Conservation (phyloP, 805 yeast species). For the Kluyveromyces wickerhamii region DNA sequence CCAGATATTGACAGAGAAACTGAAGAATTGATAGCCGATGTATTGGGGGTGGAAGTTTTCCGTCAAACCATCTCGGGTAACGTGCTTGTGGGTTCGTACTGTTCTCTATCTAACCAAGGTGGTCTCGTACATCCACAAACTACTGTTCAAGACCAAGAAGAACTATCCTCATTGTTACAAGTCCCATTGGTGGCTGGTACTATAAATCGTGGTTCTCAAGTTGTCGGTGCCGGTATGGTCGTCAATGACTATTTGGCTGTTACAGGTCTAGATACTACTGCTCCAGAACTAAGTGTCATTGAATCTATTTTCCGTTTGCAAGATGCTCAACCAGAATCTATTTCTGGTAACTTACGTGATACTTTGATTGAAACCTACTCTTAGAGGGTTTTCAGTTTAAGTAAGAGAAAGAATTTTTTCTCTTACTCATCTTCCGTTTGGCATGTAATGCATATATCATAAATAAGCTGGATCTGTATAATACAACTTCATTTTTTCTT, state of each 20-base stretch:
- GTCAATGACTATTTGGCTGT: slow-evolving; percentile 98
- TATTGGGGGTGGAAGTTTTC: slow-evolving; percentile 96
- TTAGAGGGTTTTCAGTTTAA: too few relatives aligned
- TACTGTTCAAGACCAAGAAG: slow-evolving; percentile 96
- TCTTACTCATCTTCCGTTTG: too few relatives aligned
- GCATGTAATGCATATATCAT: background rate
- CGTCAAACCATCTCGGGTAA: slow-evolving; percentile 98
- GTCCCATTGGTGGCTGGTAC: slow-evolving; percentile 99
- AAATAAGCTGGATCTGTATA: slow-evolving; percentile 5
- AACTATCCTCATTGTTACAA: slow-evolving; percentile 86
- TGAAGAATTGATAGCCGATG: slow-evolving; percentile 96
- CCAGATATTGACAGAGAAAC: slow-evolving; percentile 99
- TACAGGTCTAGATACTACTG: slow-evolving; percentile 94
- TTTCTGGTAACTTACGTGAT: slow-evolving; percentile 79
- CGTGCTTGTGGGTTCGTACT: slow-evolving; percentile 94
- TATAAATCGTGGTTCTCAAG: slow-evolving; percentile 94
- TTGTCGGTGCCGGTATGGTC: slow-evolving; percentile 98
- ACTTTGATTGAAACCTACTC: slow-evolving; percentile 89
- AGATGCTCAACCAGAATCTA: slow-evolving; percentile 83
- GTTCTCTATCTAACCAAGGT: slow-evolving; percentile 93
- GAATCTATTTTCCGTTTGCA: slow-evolving; percentile 93
- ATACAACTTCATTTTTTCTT: background rate
- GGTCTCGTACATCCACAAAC: slow-evolving; percentile 98
- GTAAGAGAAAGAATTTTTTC: too few relatives aligned
- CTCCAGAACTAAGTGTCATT: slow-evolving; percentile 94